Conservation (phyloP, 2,329 filamentous ascomycete species). For the Zymoseptoria brevis region DNA sequence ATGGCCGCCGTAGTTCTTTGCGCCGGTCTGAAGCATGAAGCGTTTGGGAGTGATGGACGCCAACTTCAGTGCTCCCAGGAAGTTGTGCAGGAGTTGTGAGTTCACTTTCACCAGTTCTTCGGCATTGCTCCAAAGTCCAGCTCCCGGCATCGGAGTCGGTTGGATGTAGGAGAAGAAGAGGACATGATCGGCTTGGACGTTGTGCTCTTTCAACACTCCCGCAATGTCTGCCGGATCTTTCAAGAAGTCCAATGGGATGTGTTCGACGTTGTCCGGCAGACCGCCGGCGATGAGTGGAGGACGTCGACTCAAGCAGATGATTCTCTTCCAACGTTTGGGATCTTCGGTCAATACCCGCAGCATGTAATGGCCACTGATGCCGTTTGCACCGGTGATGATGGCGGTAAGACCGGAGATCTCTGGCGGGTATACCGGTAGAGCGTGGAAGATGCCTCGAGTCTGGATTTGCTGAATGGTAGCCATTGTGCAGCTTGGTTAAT, state of each 20-base stretch:
- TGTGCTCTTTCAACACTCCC: slow-evolving; percentile 26
- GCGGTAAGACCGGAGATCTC: slow-evolving; percentile 40
- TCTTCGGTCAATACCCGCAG: slow-evolving; percentile 40
- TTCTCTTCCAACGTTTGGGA: slow-evolving; percentile 45
- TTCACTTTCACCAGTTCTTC: slow-evolving; percentile 46
- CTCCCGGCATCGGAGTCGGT: slow-evolving; percentile 38
- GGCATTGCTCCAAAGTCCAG: slow-evolving; percentile 42
- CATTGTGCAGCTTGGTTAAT: slow-evolving; percentile 5
- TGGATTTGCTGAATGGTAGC: slow-evolving; percentile 20
- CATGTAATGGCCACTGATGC: slow-evolving; percentile 46
- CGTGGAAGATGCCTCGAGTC: slow-evolving; percentile 43
- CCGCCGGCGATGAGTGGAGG: slow-evolving; percentile 33
- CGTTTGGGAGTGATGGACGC: slow-evolving; percentile 39
- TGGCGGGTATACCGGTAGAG: slow-evolving; percentile 39
- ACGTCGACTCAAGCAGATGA: slow-evolving; percentile 44
- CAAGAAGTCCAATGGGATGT: slow-evolving; percentile 33
- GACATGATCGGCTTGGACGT: slow-evolving; percentile 36
- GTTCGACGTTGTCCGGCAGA: slow-evolving; percentile 21
- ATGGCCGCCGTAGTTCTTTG: slow-evolving; percentile 46
- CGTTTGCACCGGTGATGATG: slow-evolving; percentile 48
- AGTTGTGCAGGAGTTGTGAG: slow-evolving; percentile 43
- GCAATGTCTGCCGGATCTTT: slow-evolving; percentile 33
- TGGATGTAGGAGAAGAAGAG: slow-evolving; percentile 53
- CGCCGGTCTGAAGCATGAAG: slow-evolving; percentile 46
- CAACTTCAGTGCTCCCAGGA: slow-evolving; percentile 38